Evolutionary conservation across 257 asterid genomes (phyloP).

Genomic region (Nyctanthes arbortristis): DNA sequence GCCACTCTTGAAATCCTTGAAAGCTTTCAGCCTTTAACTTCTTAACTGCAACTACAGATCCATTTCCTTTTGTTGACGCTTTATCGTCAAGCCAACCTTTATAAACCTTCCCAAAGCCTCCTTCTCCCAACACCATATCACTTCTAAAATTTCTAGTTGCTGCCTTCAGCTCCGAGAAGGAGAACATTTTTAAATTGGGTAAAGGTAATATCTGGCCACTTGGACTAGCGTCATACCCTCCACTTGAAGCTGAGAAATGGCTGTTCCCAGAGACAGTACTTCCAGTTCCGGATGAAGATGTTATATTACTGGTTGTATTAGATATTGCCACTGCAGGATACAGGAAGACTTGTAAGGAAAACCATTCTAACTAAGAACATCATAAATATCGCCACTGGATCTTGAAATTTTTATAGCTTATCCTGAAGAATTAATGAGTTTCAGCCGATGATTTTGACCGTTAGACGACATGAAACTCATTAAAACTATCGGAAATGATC

Average conservation of each 20-base stretch:
- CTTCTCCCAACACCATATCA: conserved; percentile 16
- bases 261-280: not conserved
- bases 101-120: conserved; percentile 13
- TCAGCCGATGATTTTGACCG: not conserved
- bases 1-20: not conserved
- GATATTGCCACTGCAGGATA: not conserved
- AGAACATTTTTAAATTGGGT: not conserved
- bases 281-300: not conserved
- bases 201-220: not conserved
- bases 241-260: not conserved
- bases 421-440: no score
- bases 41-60: not conserved
- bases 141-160: conserved; percentile 13
- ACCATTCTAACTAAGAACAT: not conserved
- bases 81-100: conserved; percentile 13
- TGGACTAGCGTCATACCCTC: not conserved
- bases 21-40: not conserved
- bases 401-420: not conserved
- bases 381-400: not conserved
- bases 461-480: not conserved
- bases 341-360: not conserved
- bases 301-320: not conserved
- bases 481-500: not conserved
- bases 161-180: conserved; percentile 5
- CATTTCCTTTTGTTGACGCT: not conserved